Base-by-base conservation (phyloP, 352 stramenopile species). In the Phytopythium ostracodes region DNA sequence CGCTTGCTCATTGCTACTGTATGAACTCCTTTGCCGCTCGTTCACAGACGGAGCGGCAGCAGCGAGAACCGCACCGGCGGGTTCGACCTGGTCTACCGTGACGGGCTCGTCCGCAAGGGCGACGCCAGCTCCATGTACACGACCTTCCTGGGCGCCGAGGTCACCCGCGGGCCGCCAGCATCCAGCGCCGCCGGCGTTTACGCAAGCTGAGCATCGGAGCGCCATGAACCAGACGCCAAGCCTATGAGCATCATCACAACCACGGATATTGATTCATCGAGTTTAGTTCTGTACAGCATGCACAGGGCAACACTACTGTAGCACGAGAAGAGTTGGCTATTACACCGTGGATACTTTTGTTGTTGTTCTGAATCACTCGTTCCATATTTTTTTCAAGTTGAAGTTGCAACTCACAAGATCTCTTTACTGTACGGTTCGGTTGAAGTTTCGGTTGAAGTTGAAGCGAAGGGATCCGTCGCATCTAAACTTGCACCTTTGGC, bases 11-110 rank as follows among this genome's bases (percentile, higher is more conserved):
- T 18, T 40, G 18, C 51, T n/a, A 38, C 43, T 47, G 31, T n/a
- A n/a, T n/a, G n/a, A n/a, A n/a, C n/a, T n/a, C n/a, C n/a, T n/a
- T n/a, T n/a, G n/a, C 9, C 33, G 31, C 40, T 67, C 55, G 57
- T 20, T 10, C 42, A 49, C 33, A 68, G 59, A 52, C 76, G 73
- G 64, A 62, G 59, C 55, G 12, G 25, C 14, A 70, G 46, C 31
- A 72, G 58, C 35, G 80, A 76, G 62, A 81, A 92, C 18, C 80
- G 78, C 31, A 70, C 90, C 18, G 82, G 84, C 12, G 81, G 81
- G 33, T 94, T 94, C 60, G 82, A 91, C 61, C 67, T 93, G n/a
- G 82, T 95, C 12, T 92, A 86, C 61, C 78, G 77, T 22, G 81
- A 95, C 46, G 84, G 81, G 5, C 65, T 87, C 40, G 46, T 62